Base-by-base conservation (phyloP, 306 rosid genomes). In the Cicer judaicum region DNA sequence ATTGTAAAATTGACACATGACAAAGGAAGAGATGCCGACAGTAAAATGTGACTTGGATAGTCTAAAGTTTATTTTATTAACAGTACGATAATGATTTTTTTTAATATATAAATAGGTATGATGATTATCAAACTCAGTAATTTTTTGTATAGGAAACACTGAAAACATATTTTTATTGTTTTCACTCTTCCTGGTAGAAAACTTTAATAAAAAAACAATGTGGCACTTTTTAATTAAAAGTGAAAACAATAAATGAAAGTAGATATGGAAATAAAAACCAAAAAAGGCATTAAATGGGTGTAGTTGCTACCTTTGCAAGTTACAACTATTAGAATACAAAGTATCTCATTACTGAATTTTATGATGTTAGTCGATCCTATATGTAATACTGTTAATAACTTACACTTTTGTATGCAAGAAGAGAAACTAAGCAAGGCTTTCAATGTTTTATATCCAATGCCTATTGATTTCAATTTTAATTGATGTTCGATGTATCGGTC, bases 381-480 rank as follows among this genome's bases (percentile, higher is more conserved):
- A 4, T 71, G 14, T 55, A 71, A 56, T 40, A 41, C 52, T 38
- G 42, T 18, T 54, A 39, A 53, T 54, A 70, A 54, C 64, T n/a
- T 54, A 71, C 36, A 40, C 54, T 61, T 71, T 3, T 18, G 16
- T 18, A 18, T 10, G 18, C 16, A 13, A 55, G 36, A 29, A 29
- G 36, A 29, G 36, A 29, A 3, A 29, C 36, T 29, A 29, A 53
- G 13, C 8, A 10, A 10, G 34, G 29, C 39, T 15, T 48, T 1
- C 44, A 7, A 5, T 52, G 38, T 53, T 54, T 53, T 70, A 70
- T 41, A 12, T 39, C 11, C 11, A 48, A 34, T 36, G 40, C 62
- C 49, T 74, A 47, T 49, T 19, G 34, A 21, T 50, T 65, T 18
- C 65, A 53, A 65, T 41, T 39, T 75, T 21, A 38, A 55, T 47